phyloP scores from a whole-genome alignment of 2,329 filamentous ascomycete species.

The Fusarium papillatum region DNA sequence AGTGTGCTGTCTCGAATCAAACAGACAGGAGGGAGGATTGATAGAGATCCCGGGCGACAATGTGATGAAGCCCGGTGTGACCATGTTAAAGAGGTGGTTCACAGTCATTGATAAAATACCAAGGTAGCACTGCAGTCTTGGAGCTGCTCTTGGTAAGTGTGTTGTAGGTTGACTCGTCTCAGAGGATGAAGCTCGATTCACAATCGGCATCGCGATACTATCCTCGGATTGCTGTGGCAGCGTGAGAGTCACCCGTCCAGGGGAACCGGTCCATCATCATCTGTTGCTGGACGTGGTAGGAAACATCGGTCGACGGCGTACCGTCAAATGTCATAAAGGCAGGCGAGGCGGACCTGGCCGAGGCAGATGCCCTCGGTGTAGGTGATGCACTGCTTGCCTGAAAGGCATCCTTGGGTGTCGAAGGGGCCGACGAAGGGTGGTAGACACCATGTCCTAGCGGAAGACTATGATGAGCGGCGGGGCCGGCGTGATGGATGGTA shows the following conservation, averaged over 20 bases:
- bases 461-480: constrained; percentile 60
- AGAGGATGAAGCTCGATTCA: constrained; percentile 22
- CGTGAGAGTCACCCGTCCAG: constrained; percentile 61
- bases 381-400: constrained; percentile 43
- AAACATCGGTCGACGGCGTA: constrained; percentile 58
- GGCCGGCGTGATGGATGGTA: constrained; percentile 48
- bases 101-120: constrained; percentile 20
- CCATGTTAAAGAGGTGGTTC: constrained; percentile 14
- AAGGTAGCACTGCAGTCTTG: constrained; percentile 31
- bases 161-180: constrained; percentile 9
- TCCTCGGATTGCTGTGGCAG: constrained; percentile 62
- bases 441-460: constrained; percentile 35
- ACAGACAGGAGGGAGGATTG: constrained; percentile 29
- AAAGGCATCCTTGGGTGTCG: constrained; percentile 45
- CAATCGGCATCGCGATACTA: constrained; percentile 44
- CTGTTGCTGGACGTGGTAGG: constrained; percentile 55
- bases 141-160: constrained; percentile 16
- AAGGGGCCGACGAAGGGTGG: constrained; percentile 32
- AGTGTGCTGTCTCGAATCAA: constrained; percentile 35
- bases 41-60: constrained; percentile 4
- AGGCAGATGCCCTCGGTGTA: constrained; percentile 51
- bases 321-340: constrained; percentile 61
- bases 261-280: constrained; percentile 61
- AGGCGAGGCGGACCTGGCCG: constrained; percentile 59
- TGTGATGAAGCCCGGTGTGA: neutral